Base-by-base conservation (phyloP, 371 early-diverging fungal species). In the Circinella umbellata region DNA sequence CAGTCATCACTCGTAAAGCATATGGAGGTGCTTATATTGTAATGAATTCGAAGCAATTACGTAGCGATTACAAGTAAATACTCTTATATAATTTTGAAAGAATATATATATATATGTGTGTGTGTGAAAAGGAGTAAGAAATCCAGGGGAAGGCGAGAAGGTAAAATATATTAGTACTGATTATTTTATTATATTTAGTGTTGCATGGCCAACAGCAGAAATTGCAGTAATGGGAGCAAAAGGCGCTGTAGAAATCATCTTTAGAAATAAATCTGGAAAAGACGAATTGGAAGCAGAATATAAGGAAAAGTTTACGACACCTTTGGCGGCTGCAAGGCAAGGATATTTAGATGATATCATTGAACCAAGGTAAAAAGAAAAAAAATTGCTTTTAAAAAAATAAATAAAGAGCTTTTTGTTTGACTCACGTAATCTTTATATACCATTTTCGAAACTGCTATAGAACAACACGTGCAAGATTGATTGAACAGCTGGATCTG, bases 1-100 rank as follows among this genome's bases (percentile, higher is more conserved):
- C 98, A 1, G 89, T 98, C 34, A 97, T 97, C 67, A 95, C 96
- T 15, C 86, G 98, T 17, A 98, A 98, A 80, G 98, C 98, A 3
- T 98, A 98, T 74, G 98, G 98, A 68, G 98, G 98, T 47, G 98
- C 98, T 3, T 97, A 98, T 80, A 96, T 96, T 81, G 98, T 98
- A 55, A 98, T 98, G 98, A 92, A 92, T 70, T 94, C 95, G 20
- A 98, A 98, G 84, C 97, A 98, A 85, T 80, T 98, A 70, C 86
- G 96, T 20, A 98, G 97, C 57, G 98, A 98, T 74, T 84, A 93
- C 72, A 85, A 85, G 85, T 85, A 75, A 42, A 42, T 11, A 42
- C 42, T 42, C 42, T n/a, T 17, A 17, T 54, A 18, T 14, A 36
- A 36, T 15, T 0, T 35, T 10, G 17, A 15, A 38, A 55, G 34